phyloP scores from a whole-genome alignment of 2,329 filamentous ascomycete genomes.

The Hymenoscyphus fructigenus region DNA sequence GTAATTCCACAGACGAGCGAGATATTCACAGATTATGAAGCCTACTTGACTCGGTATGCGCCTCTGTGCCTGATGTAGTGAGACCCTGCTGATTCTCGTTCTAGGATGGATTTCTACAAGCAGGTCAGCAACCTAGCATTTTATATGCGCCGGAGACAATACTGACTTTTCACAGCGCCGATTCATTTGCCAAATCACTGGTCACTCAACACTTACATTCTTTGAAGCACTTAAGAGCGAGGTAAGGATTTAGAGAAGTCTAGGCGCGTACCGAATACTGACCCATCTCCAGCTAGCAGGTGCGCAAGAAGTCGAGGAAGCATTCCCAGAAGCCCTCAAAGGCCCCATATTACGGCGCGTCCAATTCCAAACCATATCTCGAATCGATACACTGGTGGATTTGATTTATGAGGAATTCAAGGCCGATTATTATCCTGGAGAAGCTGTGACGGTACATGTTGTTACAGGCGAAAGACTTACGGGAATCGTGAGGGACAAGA shows the following conservation, averaged over 20 bases:
- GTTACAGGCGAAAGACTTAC: slow-evolving; percentile 67
- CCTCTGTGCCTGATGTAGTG: slow-evolving; percentile 17
- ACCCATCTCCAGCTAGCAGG: slow-evolving; percentile 61
- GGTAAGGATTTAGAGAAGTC: slow-evolving; percentile 52
- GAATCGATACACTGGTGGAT: slow-evolving; percentile 79
- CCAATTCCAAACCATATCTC: slow-evolving; percentile 84
- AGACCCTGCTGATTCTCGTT: slow-evolving; percentile 33
- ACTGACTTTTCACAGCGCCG: slow-evolving; percentile 50
- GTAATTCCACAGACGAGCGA: slow-evolving; percentile 87
- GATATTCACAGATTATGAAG: slow-evolving; percentile 84
- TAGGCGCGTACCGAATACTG: slow-evolving; percentile 31
- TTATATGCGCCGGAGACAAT: slow-evolving; percentile 15
- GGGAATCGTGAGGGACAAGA: slow-evolving; percentile 82
- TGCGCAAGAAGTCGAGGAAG: slow-evolving; percentile 83
- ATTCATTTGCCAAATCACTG: slow-evolving; percentile 95
- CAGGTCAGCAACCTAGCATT: slow-evolving; percentile 57
- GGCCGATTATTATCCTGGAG: slow-evolving; percentile 86
- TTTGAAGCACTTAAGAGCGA: slow-evolving; percentile 92
- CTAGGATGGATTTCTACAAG: slow-evolving; percentile 88
- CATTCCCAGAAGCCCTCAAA: slow-evolving; percentile 88
- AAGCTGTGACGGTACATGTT: slow-evolving; percentile 73
- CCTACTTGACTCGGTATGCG: slow-evolving; percentile 76
- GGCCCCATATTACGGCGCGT: slow-evolving; percentile 87
- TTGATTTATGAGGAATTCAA: slow-evolving; percentile 77
- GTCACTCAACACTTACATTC: slow-evolving; percentile 86